Evolutionary conservation across 2,329 filamentous ascomycete species (phyloP), one percentile per base, ranked within the genome.

Genomic region (Sphaceloma murrayae): DNA sequence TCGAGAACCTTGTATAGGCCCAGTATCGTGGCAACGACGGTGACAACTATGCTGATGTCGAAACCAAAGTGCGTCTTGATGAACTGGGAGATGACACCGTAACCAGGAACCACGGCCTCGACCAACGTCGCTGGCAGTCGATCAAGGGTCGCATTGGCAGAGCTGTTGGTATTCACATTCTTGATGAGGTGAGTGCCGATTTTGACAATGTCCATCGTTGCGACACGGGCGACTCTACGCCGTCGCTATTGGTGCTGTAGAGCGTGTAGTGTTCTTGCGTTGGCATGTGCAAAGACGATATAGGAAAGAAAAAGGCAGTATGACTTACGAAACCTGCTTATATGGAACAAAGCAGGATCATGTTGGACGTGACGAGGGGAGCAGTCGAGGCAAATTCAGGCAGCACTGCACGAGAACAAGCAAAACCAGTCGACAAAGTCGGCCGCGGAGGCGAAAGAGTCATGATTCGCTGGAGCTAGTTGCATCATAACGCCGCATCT

Each of bases 51-150:
- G 14, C 67, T 68, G 46, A 71, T 62, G 49, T 73, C 70, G 43
- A 73, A 60, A 5, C 68, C 67, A 17, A 69, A 58, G 2, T 59
- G 49, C 3, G 64, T 57, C 5, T 60, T 56, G 18, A 68, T 56
- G 46, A 67, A 63, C 21, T 63, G 60, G 1, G 67, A 69, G 24
- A 72, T 60, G 31, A 69, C 50, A 29, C 66, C 62, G 54, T 72
- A 73, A 11, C 70, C 70, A 6, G 70, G 69, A 26, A 73, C 62
- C n/a, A 72, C 54, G 2, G 66, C 58, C 36, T 73, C 69, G n/a
- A 73, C 59, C 17, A 13, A 72, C 58, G 11, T 63, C 66, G 14
- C 63, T 62, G 1, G 68, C 65, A 40, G 36, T 26, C 30, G 36
- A 9, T 40, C 19, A 7, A 72, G 56, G 32, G 65, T 62, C 6